Evolutionary conservation across 2,329 filamentous ascomycete species (phyloP).

Genomic region (Cercospora zeae-maydis): DNA sequence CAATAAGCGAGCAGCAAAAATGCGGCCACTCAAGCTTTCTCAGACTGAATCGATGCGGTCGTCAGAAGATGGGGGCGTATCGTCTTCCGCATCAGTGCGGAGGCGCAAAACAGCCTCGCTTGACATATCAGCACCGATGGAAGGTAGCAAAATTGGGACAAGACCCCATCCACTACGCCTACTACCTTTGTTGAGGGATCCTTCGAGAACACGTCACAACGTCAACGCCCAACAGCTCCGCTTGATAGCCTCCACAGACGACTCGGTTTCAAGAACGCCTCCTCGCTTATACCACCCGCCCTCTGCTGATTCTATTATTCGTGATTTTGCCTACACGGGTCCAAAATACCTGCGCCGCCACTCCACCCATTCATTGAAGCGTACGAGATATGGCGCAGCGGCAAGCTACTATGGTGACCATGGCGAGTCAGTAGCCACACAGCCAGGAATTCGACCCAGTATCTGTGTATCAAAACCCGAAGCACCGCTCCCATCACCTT

Average conservation of each 20-base stretch:
- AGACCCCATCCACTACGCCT: not conserved
- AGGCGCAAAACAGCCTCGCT: not conserved
- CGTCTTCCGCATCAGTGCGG: not conserved
- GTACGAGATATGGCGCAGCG: slow-evolving; percentile 50
- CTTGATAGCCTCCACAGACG: slow-evolving; percentile 6
- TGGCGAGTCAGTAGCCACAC: slow-evolving; percentile 55
- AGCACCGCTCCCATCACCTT: not conserved
- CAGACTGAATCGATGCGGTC: not conserved
- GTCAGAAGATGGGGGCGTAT: not conserved
- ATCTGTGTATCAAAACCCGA: not conserved
- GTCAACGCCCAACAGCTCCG: not conserved
- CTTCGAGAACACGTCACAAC: not conserved
- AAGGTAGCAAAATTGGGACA: not conserved
- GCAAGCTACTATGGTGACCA: slow-evolving; percentile 59
- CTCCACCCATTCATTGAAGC: slow-evolving; percentile 3
- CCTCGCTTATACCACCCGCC: slow-evolving; percentile 31
- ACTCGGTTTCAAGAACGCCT: slow-evolving; percentile 29
- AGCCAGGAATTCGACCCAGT: slow-evolving; percentile 55
- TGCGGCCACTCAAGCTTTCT: not conserved
- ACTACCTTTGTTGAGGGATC: not conserved
- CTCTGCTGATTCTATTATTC: slow-evolving; percentile 33
- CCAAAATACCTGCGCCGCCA: not conserved
- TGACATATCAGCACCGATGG: not conserved
- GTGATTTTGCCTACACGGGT: slow-evolving; percentile 33
- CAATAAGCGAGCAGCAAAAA: too few relatives aligned